Conservation (phyloP, 1,284 basidiomycete species). For the Cutaneotrichosporon arboriforme region DNA sequence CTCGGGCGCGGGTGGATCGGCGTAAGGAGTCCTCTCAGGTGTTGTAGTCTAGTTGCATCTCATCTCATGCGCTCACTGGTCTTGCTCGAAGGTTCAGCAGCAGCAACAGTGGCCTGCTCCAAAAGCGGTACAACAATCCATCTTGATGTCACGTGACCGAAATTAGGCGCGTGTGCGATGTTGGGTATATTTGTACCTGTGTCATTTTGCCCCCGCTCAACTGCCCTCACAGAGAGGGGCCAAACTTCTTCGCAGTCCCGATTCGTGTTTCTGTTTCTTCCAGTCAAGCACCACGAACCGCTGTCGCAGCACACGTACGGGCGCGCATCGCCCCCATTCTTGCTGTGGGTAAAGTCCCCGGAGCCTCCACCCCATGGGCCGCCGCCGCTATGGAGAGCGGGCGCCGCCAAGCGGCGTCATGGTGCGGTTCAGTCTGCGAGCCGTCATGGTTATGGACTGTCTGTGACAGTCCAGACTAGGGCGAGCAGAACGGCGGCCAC, state of each 20-base stretch:
- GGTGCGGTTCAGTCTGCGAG: too few relatives aligned
- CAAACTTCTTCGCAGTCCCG: neutral
- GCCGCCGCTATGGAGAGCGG: constrained; percentile 7
- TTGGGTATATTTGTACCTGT: too few relatives aligned
- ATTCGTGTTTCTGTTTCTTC: neutral
- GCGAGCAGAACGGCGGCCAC: too few relatives aligned
- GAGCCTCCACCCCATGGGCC: constrained; percentile 25
- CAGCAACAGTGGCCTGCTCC: too few relatives aligned
- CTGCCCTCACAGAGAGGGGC: too few relatives aligned
- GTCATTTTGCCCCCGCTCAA: too few relatives aligned
- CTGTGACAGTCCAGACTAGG: too few relatives aligned
- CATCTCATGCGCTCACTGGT: neutral
- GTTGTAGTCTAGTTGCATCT: constrained; percentile 3
- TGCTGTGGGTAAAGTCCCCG: constrained; percentile 49
- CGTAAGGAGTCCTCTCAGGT: neutral
- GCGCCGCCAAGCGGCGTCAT: constrained; percentile 10
- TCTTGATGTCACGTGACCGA: neutral
- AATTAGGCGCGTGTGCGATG: too few relatives aligned
- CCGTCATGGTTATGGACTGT: too few relatives aligned
- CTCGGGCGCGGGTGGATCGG: constrained; percentile 14
- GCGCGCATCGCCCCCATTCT: constrained; percentile 15
- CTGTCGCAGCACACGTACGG: constrained; percentile 43
- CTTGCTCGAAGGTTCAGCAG: too few relatives aligned
- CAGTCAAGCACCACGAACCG: constrained; percentile 40
- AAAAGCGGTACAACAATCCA: too few relatives aligned